Evolutionary conservation across 23 red algal species (phyloP), one percentile per base, ranked within the genome.

Genomic region (Pyropia yezoensis): DNA sequence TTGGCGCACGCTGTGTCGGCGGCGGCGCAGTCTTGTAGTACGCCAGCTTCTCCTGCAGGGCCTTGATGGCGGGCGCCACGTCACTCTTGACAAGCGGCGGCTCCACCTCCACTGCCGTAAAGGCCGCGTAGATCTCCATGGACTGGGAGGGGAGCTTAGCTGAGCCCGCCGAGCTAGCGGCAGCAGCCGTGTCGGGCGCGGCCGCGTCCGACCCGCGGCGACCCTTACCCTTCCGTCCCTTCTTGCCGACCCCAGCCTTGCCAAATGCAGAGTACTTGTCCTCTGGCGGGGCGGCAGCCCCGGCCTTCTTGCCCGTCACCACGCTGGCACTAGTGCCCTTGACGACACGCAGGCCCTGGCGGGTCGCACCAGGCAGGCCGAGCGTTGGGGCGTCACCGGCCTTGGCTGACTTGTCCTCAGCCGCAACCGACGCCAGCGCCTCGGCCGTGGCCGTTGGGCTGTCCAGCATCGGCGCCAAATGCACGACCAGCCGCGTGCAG

Each of bases 1-100:
- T 47, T 47, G 39, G 39, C 12, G 39, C 39, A 13, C 39, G 39
- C 39, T 66, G 61, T 6, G 79, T 73, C 20, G 79, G 79, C 14
- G 63, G 59, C 3, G 79, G 79, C 2, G 63, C 65, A 1, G 79
- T 70, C 27, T 84, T 63, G 52, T 73, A 84, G 52, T 74, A 84
- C 2, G 79, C 69, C 59, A 39, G 49, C 49, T 84, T 84, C 19
- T 59, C 68, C 55, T 56, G 64, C 6, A 84, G 69, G 24, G 79
- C 69, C 23, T 84, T 71, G 59, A 84, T 52, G 9, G 79, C 69
- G 16, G 69, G 52, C 23, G 61, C 47, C 3, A 84, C 79, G 25
- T 84, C 79, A 59, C 79, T 74, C 20, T 68, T 74, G 30, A 61
- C 67, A 52, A 75, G 73, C 55, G 79, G 79, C 24, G 79, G 69